Evolutionary conservation across 2,329 filamentous ascomycete species (phyloP), one percentile per base, ranked within the genome.

Genomic region (Fusarium devonianum): DNA sequence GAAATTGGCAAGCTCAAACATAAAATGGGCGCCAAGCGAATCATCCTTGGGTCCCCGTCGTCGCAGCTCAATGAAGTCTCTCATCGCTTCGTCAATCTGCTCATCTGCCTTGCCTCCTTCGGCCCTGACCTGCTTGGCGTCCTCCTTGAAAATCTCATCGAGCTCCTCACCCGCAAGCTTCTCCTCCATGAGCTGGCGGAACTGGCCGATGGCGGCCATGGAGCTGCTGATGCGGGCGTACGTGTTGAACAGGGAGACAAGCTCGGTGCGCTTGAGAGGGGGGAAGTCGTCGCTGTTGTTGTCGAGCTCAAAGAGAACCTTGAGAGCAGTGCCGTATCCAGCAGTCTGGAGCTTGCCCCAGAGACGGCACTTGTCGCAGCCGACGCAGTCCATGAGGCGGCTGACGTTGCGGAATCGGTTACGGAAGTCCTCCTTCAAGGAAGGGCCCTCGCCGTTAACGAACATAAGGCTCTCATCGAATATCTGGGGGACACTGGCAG

Each of bases 401-500:
- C 90, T 96, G 53, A 99, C 90, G 69, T 99, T 99, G 69, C 94
- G 86, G 81, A 99, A 99, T 12, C 94, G 89, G 72, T 95, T 94
- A 64, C 91, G 88, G 79, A 99, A 99, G 68, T 99, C 94, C 69
- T 97, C 93, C 72, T 97, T 99, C 48, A 99, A 76, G 3, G 84
- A 90, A 3, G 89, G 82, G 2, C 84, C 84, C 69, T 87, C 84
- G 46, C 84, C 84, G 58, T 87, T 87, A 68, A 89, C 89, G 73
- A 99, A 99, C 92, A 99, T 96, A 67, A 94, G 78, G 56, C 85
- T 88, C 75, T 99, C 94, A 68, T 99, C 92, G 65, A 99, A 97
- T 55, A 97, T 94, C 61, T 89, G 82, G 16, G 84, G 82, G n/a
- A 82, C 80, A 32, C 83, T 83, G 4, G 87, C 83, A 4, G 93